These are phyloP conservation scores for Malus orientalis DNA, from an alignment of 306 rosid genomes.

Conservation along the genomic window DNA sequence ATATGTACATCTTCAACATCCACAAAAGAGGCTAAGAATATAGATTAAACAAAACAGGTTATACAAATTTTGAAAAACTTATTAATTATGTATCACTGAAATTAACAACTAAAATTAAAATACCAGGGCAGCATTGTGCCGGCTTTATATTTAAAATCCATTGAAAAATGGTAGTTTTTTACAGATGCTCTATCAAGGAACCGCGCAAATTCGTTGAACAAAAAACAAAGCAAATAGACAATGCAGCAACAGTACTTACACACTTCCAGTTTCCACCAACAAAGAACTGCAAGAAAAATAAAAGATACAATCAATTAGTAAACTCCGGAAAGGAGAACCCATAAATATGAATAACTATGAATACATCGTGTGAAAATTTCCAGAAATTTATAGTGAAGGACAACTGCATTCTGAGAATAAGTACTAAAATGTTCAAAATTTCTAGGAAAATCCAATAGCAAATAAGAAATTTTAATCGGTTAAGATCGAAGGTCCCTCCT, in stretches of 20 bases:
- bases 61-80: neutral
- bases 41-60: neutral
- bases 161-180: neutral
- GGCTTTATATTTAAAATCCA: neutral
- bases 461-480: neutral
- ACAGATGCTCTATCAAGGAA: neutral
- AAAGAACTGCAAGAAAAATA: constrained; percentile 57
- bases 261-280: constrained; percentile 99
- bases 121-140: neutral
- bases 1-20: neutral
- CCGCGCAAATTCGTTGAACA: neutral
- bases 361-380: neutral
- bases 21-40: neutral
- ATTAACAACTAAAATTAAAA: neutral
- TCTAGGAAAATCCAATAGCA: neutral
- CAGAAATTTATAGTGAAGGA: neutral
- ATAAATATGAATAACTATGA: neutral
- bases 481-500: neutral
- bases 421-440: neutral
- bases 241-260: constrained; percentile 41
- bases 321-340: neutral
- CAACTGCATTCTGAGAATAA: neutral
- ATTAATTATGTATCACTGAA: neutral
- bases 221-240: neutral
- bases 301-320: constrained; percentile 13